Evolutionary conservation across 345 rosid species (phyloP).

Genomic region (Anastatica hierochuntica): DNA sequence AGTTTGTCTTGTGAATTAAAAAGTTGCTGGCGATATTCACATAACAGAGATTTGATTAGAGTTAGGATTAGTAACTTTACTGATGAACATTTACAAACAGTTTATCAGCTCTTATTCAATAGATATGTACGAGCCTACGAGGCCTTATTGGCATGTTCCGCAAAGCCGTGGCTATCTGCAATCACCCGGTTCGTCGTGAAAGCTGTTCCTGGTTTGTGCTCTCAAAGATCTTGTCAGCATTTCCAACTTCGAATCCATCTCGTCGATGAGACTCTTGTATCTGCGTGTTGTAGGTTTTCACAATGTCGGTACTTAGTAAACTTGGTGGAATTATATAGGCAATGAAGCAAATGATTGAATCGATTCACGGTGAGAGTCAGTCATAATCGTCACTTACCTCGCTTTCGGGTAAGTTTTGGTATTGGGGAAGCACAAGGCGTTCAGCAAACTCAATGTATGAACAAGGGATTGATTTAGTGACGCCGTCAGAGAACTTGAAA

Average conservation of each 20-base stretch:
- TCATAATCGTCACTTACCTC: conserved; percentile 56
- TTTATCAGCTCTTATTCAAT: conserved; percentile 7
- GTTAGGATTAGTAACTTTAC: no score
- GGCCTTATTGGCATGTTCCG: no score
- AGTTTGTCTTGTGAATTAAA: no score
- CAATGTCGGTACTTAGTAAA: conserved; percentile 1
- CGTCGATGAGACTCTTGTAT: conserved; percentile 62
- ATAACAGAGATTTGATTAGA: no score
- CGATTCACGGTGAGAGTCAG: no score
- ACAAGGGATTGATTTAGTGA: conserved; percentile 63
- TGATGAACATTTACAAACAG: conserved; percentile 11
- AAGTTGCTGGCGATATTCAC: no score
- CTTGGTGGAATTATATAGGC: neutral
- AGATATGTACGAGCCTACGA: conserved; percentile 20
- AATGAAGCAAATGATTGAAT: neutral
- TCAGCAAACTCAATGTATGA: conserved; percentile 96
- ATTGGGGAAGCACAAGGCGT: conserved; percentile 78
- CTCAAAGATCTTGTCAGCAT: conserved; percentile 92
- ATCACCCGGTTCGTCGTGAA: conserved; percentile 14
- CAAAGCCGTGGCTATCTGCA: neutral
- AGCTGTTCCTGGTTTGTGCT: conserved; percentile 44
- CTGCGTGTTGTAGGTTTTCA: conserved; percentile 29
- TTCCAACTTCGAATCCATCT: conserved; percentile 90
- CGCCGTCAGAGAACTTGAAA: conserved; percentile 59
- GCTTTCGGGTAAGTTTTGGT: conserved; percentile 34